Evolutionary conservation across 2,329 filamentous ascomycete genomes (phyloP), one percentile per base, ranked within the genome.

Genomic region (Colletotrichum lini): DNA sequence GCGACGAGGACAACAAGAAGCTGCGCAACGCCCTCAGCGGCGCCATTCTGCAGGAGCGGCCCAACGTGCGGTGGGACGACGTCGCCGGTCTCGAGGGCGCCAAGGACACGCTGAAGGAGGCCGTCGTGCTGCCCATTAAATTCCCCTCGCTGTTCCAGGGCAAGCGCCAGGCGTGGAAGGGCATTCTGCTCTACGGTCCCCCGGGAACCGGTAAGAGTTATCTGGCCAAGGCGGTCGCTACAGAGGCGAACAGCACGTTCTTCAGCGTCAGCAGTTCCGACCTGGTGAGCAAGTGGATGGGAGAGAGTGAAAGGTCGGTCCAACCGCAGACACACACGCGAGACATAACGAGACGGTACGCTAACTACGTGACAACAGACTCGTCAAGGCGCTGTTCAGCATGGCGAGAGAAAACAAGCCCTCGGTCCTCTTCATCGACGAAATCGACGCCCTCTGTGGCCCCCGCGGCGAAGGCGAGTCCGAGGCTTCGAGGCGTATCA

Each of bases 201-300:
- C 96, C 96, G 0, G 96, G 96, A 78, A 99, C 96, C 6, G 96
- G 96, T 85, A 99, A 99, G 87, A 96, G 93, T 86, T 98, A 98
- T 82, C 86, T 99, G 65, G 96, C 96, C 73, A 99, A 98, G 83
- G 96, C 96, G 2, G 96, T 99, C 61, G 96, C 96, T 64, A 99
- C 96, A 21, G 96, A 99, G 83, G 96, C 96, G 70, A 98, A 99
- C 83, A 98, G 95, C 83, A 98, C 96, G 4, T 99, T 99, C 81
- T 99, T 99, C 88, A 98, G 95, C 79, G 96, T 99, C 75, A 97
- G 94, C 84, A 97, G 94, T 87, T 97, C 94, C 79, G 96, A 99
- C 81, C 82, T 99, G 82, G 96, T 99, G 72, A 98, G 94, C 82
- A 99, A 99, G 81, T 99, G 96, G 96, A 99, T 99, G 96, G 96